Percentiles rank a stretch among this genome's conserved stretches.
These are phyloP conservation scores for Arachnomyces sp. DNA, from an alignment of 2,329 filamentous ascomycete genomes.

Conservation along the genomic window DNA sequence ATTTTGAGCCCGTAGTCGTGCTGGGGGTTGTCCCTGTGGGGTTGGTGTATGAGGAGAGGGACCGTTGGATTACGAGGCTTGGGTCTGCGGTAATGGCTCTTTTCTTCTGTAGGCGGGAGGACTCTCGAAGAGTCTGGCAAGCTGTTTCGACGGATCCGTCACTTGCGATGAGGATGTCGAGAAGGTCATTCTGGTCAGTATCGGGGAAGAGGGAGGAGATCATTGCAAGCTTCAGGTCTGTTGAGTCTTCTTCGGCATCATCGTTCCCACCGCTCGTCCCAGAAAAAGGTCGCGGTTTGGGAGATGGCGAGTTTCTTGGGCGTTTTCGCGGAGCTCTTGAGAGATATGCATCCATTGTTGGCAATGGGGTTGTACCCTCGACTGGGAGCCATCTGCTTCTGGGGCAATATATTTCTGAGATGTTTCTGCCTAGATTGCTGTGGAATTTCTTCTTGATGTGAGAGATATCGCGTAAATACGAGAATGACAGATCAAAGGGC, in stretches of 20 bases:
- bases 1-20: slow-evolving; percentile 23
- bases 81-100: slow-evolving; percentile 25
- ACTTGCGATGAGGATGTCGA: slow-evolving; percentile 70
- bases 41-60: slow-evolving; percentile 41
- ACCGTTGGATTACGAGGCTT: slow-evolving; percentile 53
- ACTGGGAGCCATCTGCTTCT: too few species aligned
- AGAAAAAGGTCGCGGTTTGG: too few species aligned
- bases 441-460: too few species aligned
- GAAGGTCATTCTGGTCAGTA: slow-evolving; percentile 55
- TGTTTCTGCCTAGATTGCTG: too few species aligned
- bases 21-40: background rate
- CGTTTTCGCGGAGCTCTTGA: too few species aligned
- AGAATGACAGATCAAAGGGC: too few species aligned
- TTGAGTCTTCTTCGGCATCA: slow-evolving; percentile 60
- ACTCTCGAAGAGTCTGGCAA: slow-evolving; percentile 44
- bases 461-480: too few species aligned
- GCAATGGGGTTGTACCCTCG: too few species aligned
- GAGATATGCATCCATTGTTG: too few species aligned
- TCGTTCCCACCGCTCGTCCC: background rate
- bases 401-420: too few species aligned
- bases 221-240: slow-evolving; percentile 80
- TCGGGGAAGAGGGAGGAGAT: slow-evolving; percentile 67
- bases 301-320: too few species aligned
- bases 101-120: slow-evolving; percentile 22
- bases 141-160: slow-evolving; percentile 67